These are phyloP conservation scores for Yarrowia sp. DNA, from an alignment of 805 yeast species.

Conservation along the genomic window DNA sequence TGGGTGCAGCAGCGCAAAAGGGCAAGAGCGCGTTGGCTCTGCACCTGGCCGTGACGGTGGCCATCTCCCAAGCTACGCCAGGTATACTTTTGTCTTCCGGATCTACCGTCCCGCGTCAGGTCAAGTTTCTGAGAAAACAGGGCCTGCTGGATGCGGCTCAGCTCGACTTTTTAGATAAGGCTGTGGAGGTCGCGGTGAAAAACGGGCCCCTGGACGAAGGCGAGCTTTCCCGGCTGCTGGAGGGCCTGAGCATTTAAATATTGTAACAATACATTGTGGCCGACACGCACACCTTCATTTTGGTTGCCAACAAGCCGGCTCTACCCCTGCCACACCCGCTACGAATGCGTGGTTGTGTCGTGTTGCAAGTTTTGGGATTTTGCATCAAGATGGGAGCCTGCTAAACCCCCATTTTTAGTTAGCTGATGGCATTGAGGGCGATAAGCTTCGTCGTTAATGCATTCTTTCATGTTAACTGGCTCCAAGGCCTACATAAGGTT, in stretches of 20 bases:
- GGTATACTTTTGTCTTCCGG: conserved; percentile 33
- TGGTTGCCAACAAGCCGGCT: conserved; percentile 7
- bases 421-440: conserved; percentile 31
- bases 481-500: conserved; percentile 33
- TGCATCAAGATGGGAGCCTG: conserved; percentile 20
- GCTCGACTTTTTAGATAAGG: conserved; percentile 32
- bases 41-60: conserved; percentile 32
- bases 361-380: conserved; percentile 18
- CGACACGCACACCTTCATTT: conserved; percentile 9
- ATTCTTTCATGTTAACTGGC: conserved; percentile 36
- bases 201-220: conserved; percentile 16
- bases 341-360: conserved; percentile 14
- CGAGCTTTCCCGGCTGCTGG: conserved; percentile 20
- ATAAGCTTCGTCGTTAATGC: conserved; percentile 39
- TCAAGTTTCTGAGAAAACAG: conserved; percentile 29
- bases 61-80: conserved; percentile 28
- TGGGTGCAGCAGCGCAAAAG: conserved; percentile 19
- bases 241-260: conserved; percentile 14
- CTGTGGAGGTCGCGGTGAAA: conserved; percentile 27
- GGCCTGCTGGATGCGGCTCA: conserved; percentile 27
- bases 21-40: conserved; percentile 37
- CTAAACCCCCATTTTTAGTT: conserved; percentile 34
- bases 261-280: conserved; percentile 9
- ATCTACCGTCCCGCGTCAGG: conserved; percentile 31
- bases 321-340: background rate